Evolutionary conservation across 352 stramenopile species (phyloP).

Genomic region (Albugo candida): DNA sequence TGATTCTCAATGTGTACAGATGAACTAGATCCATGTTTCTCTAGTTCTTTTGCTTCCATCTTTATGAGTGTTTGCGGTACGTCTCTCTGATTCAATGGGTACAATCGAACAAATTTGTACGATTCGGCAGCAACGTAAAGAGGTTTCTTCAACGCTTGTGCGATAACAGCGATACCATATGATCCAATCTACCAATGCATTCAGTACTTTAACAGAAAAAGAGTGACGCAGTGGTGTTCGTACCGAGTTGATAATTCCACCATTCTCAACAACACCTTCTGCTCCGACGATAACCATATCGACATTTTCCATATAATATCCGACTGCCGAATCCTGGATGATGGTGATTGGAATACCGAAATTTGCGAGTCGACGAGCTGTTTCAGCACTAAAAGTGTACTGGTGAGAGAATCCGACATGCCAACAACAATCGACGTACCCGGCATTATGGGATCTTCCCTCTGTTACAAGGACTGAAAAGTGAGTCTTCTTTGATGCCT

Average conservation of each 20-base stretch:
- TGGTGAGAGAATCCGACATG: neutral
- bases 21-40: conserved; percentile 11
- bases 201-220: neutral
- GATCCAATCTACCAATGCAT: conserved; percentile 73
- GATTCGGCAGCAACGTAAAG: conserved; percentile 97
- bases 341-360: conserved; percentile 88
- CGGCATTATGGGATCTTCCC: conserved; percentile 77
- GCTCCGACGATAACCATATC: conserved; percentile 93
- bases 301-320: conserved; percentile 90
- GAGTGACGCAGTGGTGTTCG: neutral
- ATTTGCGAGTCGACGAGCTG: conserved; percentile 61
- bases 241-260: conserved; percentile 94
- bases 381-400: conserved; percentile 20
- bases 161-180: conserved; percentile 86
- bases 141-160: conserved; percentile 89
- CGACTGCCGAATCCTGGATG: conserved; percentile 90
- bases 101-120: conserved; percentile 97
- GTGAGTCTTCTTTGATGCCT: conserved; percentile 83
- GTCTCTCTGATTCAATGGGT: conserved; percentile 93
- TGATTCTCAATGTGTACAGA: conserved; percentile 74
- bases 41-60: conserved; percentile 9
- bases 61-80: conserved; percentile 61
- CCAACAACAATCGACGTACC: conserved; percentile 21
- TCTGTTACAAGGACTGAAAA: conserved; percentile 91
- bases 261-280: conserved; percentile 94